Conservation (phyloP, 176 grass and related monocot species). For the Zea mays region DNA sequence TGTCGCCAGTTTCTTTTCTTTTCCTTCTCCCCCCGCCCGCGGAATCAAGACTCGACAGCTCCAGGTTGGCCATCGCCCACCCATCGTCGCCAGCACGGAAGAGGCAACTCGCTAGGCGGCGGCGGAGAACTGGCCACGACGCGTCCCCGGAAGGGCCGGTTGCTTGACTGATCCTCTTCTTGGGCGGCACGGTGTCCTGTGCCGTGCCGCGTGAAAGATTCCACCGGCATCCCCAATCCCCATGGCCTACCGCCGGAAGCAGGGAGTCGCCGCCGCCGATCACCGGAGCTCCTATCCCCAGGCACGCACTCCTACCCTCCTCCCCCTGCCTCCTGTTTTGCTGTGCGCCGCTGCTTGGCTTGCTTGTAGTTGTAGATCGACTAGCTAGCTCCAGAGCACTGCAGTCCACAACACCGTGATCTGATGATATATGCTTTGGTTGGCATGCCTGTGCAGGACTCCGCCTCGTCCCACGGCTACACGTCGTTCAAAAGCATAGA, state of each 20-base stretch:
- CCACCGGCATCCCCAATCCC: background rate
- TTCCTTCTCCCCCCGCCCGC: rapidly evolving
- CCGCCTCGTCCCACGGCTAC: constrained; percentile 53
- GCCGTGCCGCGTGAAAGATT: background rate
- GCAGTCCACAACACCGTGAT: background rate
- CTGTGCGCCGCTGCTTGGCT: background rate
- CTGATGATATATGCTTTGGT: background rate
- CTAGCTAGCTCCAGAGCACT: background rate
- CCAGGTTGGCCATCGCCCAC: background rate
- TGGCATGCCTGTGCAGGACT: constrained; percentile 37
- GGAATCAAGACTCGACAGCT: background rate
- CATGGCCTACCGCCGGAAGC: constrained; percentile 69
- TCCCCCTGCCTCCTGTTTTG: background rate
- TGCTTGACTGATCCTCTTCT: background rate
- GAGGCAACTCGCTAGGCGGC: background rate
- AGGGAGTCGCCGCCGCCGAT: constrained; percentile 24
- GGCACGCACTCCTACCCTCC: constrained; percentile 1
- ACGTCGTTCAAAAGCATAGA: constrained; percentile 69
- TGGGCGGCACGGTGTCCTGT: background rate
- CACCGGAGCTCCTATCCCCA: constrained; percentile 37
- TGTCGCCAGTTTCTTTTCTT: background rate
- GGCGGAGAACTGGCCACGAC: background rate
- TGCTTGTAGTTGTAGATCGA: background rate
- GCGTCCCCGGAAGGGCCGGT: too few species aligned
- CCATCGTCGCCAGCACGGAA: background rate